Conservation (phyloP, 257 asterid species). For the Lantana camara region DNA sequence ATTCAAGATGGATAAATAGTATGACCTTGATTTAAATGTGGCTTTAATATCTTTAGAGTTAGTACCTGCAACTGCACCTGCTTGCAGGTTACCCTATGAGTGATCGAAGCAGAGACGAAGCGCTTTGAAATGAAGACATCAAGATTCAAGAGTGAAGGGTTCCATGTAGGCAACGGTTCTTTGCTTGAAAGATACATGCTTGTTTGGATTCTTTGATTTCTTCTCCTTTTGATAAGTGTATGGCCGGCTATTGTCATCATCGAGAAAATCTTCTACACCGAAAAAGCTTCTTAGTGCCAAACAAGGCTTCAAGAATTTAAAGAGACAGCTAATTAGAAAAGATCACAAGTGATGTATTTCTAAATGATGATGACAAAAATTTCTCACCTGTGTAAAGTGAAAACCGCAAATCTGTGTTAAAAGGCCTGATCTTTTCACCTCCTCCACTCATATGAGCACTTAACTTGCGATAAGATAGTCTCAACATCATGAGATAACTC, state of each 20-base stretch:
- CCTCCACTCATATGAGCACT: conserved; percentile 34
- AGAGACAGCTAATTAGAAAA: not conserved
- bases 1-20: no score
- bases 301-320: conserved; percentile 45
- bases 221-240: conserved; percentile 85
- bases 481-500: conserved; percentile 55
- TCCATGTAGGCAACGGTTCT: conserved; percentile 88
- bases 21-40: conserved; percentile 72
- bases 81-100: conserved; percentile 92
- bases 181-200: conserved; percentile 88
- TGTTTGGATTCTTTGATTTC: conserved; percentile 73
- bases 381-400: conserved; percentile 58
- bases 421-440: conserved; percentile 38
- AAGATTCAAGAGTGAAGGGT: conserved; percentile 87
- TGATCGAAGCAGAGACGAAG: conserved; percentile 87
- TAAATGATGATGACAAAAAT: not conserved
- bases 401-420: conserved; percentile 44
- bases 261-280: conserved; percentile 90
- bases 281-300: conserved; percentile 89
- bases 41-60: conserved; percentile 95
- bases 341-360: not conserved
- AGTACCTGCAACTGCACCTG: conserved; percentile 97
- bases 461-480: conserved; percentile 47
- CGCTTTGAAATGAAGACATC: conserved; percentile 90
- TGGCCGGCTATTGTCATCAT: conserved; percentile 87